A percentile compares a stretch with the other conserved stretches of the same genome.
phyloP scores from a whole-genome alignment of 768 basidiomycete genomes.

The Boletus edulis region DNA sequence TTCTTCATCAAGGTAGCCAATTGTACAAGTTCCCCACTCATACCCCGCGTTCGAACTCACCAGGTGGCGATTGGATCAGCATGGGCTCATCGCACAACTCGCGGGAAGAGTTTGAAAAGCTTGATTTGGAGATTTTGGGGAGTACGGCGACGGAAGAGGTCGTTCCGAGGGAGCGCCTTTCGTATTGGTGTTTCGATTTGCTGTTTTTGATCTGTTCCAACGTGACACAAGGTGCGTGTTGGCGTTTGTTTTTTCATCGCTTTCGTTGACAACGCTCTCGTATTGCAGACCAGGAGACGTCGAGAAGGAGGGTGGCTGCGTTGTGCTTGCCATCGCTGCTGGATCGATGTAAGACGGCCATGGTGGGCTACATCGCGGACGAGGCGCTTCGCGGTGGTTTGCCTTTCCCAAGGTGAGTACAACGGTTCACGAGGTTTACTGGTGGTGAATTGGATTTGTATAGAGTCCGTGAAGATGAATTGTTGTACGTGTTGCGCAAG shows the following conservation, averaged over 20 bases:
- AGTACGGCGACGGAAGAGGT: slow-evolving; percentile 56
- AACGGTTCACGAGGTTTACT: background rate
- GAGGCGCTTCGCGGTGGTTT: slow-evolving; percentile 79
- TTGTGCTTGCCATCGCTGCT: slow-evolving; percentile 71
- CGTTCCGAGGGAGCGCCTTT: slow-evolving; percentile 78
- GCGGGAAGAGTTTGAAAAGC: slow-evolving; percentile 33
- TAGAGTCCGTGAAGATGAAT: slow-evolving; percentile 85
- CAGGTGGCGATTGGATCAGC: slow-evolving; percentile 7
- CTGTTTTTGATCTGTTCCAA: slow-evolving; percentile 79
- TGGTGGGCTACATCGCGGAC: slow-evolving; percentile 81
- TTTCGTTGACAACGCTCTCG: background rate
- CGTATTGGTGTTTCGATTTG: slow-evolving; percentile 91
- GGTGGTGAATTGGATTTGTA: background rate
- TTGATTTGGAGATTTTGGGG: slow-evolving; percentile 46
- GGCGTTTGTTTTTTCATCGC: background rate
- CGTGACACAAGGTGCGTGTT: slow-evolving; percentile 50
- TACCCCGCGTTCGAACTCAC: slow-evolving; percentile 9
- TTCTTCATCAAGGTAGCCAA: slow-evolving; percentile 70
- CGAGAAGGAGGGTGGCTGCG: slow-evolving; percentile 67
- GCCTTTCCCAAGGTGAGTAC: slow-evolving; percentile 77
- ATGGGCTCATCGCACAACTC: slow-evolving; percentile 10
- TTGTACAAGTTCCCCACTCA: slow-evolving; percentile 42
- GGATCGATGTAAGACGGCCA: slow-evolving; percentile 65
- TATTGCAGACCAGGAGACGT: slow-evolving; percentile 54
- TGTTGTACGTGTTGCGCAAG: slow-evolving; percentile 80